Evolutionary conservation across 768 basidiomycete species (phyloP).

Genomic region (Chalciporus pseudorubinellus): DNA sequence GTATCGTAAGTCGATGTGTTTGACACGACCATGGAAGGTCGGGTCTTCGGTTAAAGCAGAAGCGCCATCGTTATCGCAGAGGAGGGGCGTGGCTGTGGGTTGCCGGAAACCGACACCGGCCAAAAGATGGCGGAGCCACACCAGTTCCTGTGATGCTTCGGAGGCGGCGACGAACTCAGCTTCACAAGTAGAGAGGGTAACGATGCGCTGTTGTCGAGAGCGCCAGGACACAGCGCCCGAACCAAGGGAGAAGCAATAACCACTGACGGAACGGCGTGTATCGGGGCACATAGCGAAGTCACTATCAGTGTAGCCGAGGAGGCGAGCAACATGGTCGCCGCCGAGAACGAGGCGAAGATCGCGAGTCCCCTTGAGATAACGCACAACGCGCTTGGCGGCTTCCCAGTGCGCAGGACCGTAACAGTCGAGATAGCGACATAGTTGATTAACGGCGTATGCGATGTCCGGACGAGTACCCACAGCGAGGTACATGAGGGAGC

Average conservation of each 20-base stretch:
- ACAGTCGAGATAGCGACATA: conserved; percentile 10
- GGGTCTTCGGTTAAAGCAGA: conserved; percentile 37
- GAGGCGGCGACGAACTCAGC: conserved; percentile 42
- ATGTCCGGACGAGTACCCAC: conserved; percentile 12
- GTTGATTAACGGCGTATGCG: neutral
- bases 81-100: conserved; percentile 8
- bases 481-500: conserved; percentile 24
- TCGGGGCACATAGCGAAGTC: conserved; percentile 29
- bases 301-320: conserved; percentile 25
- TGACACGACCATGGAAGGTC: conserved; percentile 35
- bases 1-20: conserved; percentile 44
- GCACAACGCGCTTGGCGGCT: conserved; percentile 15
- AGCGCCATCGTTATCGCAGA: conserved; percentile 39
- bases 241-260: conserved; percentile 23
- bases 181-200: conserved; percentile 42
- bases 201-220: conserved; percentile 37
- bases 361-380: conserved; percentile 7
- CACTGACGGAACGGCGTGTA: conserved; percentile 18
- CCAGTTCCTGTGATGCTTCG: conserved; percentile 32
- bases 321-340: conserved; percentile 3
- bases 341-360: neutral
- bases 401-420: conserved; percentile 11
- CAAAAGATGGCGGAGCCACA: conserved; percentile 34
- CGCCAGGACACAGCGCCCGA: conserved; percentile 28
- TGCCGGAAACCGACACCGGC: conserved; percentile 10